These are phyloP conservation scores for Lolium perenne DNA, from an alignment of 176 grass and related monocot genomes.

Conservation along the genomic window DNA sequence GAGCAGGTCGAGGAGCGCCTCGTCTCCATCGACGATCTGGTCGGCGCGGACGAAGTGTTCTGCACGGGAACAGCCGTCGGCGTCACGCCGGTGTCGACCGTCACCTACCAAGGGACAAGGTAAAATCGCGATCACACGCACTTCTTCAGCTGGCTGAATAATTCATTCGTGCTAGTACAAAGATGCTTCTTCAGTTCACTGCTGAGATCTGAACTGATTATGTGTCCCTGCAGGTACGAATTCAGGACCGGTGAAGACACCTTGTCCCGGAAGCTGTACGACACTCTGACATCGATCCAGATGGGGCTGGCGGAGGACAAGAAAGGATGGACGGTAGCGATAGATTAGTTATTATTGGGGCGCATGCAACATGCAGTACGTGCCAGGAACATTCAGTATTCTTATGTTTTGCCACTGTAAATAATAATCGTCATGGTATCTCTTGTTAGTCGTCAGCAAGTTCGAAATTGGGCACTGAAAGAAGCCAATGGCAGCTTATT, in stretches of 20 bases:
- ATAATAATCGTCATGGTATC: not conserved
- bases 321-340: constrained; percentile 70
- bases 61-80: constrained; percentile 96
- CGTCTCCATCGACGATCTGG: constrained; percentile 71
- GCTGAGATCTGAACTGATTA: not conserved
- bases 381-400: not conserved
- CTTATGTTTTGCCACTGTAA: not conserved
- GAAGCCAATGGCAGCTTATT: not conserved
- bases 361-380: not conserved
- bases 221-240: constrained; percentile 45
- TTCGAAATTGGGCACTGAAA: not conserved
- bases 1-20: constrained; percentile 74
- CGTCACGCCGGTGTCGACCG: constrained; percentile 64
- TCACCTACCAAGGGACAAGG: constrained; percentile 71
- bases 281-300: constrained; percentile 70
- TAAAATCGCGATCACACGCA: constrained; percentile 10
- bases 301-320: constrained; percentile 77
- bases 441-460: not conserved
- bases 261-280: constrained; percentile 65
- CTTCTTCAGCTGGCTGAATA: not conserved
- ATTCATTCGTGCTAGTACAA: not conserved
- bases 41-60: constrained; percentile 82
- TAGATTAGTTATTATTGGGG: constrained; percentile 43
- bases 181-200: not conserved
- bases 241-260: constrained; percentile 72